Base-by-base conservation (phyloP, 148 eudicot species). In the Nepenthes mirabilis region DNA sequence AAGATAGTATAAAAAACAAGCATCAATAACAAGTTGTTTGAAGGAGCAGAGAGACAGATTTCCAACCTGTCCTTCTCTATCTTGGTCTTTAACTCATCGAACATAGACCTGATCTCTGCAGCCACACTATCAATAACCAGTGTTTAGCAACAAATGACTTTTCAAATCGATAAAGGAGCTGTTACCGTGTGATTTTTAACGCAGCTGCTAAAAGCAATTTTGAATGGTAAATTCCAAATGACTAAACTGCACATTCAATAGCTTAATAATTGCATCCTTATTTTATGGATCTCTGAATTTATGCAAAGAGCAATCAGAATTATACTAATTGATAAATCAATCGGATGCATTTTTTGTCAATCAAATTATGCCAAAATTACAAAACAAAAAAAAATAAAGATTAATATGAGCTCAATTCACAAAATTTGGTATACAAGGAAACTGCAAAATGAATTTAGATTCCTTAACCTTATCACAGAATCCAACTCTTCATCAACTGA, bases 51-150 rank as follows among this genome's bases (percentile, higher is more conserved):
- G 52, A n/a, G 11, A 11, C 13, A 10, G 57, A 58, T 62, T n/a
- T 33, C 62, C 75, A 80, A 81, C 98, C 96, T 85, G 62, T 91
- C 98, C 68, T 88, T 91, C 70, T 88, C 96, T 62, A 88, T 73
- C 70, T 88, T 91, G 35, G 69, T 51, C 80, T 80, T 85, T 71
- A 88, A 59, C 70, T 88, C 98, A 57, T 85, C 98, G 47, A 83
- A 71, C 74, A 72, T 82, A 45, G 86, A 77, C 67, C 80, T 82
- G 67, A 91, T 74, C 66, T 82, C 98, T 45, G 83, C 72, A 68
- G 96, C 75, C 37, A 88, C 84, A 62, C 98, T 91, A 77, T 37
- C 53, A 43, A 6, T 10, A 56, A 62, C 2, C 1, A 13, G 34
- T 33, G 37, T 13, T 36, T 13, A 43, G 49, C 32, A 33, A 37